Percentiles rank a stretch among this genome's conserved stretches.
phyloP scores from a whole-genome alignment of 768 basidiomycete genomes.

The Amanita subjunquillea region DNA sequence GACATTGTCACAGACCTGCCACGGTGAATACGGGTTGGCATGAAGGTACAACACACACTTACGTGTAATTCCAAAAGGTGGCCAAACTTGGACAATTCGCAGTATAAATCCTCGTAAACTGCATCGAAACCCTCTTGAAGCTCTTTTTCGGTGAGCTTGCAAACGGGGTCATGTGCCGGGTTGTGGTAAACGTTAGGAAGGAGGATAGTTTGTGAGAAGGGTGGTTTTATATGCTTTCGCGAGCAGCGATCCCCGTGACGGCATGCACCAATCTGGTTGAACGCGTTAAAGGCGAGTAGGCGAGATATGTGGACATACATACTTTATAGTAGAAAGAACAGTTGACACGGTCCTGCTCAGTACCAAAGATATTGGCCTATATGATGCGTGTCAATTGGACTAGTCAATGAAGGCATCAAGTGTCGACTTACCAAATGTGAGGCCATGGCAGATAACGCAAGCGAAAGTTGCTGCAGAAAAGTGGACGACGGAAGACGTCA shows the following conservation, averaged over 20 bases:
- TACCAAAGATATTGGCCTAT: constrained; percentile 92
- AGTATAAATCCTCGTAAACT: constrained; percentile 92
- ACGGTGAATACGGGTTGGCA: constrained; percentile 4
- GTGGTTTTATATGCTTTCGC: constrained; percentile 94
- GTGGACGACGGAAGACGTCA: neutral
- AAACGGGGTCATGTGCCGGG: constrained; percentile 87
- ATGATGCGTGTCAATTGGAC: neutral
- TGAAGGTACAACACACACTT: constrained; percentile 18
- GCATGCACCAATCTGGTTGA: constrained; percentile 88
- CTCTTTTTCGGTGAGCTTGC: constrained; percentile 80
- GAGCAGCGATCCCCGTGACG: constrained; percentile 98
- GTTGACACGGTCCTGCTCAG: constrained; percentile 92
- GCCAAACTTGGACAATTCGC: constrained; percentile 90
- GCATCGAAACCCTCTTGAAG: constrained; percentile 88
- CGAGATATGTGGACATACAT: constrained; percentile 11
- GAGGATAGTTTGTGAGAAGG: constrained; percentile 94
- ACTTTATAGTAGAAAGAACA: constrained; percentile 99
- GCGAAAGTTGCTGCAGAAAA: neutral
- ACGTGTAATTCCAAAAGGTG: constrained; percentile 94
- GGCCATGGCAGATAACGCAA: constrained; percentile 30
- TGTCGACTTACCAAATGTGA: constrained; percentile 60
- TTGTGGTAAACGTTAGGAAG: constrained; percentile 98
- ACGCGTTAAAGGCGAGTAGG: neutral
- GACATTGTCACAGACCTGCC: constrained; percentile 92
- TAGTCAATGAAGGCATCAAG: constrained; percentile 3